Base-by-base conservation (phyloP, 306 rosid species). In the Arachis stenosperma region DNA sequence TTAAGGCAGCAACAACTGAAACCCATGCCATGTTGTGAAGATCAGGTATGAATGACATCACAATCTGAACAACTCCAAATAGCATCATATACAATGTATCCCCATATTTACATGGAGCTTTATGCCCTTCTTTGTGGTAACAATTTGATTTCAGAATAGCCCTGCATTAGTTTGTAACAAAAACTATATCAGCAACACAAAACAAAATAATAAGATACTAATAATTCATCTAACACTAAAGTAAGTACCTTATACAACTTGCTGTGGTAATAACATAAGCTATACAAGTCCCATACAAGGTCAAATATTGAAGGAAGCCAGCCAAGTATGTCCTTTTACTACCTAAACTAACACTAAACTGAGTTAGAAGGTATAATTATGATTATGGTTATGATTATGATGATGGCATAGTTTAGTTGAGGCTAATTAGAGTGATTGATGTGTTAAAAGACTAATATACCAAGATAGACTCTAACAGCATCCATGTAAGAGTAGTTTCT, bases 41-140 rank as follows among this genome's bases (percentile, higher is more conserved):
- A 78, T 89, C 84, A 56, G 98, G 97, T 68, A 93, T 90, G 62
- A 90, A 95, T 22, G 97, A 93, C 88, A 89, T 61, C 3, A 90
- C 2, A 8, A 90, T 54, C 82, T 93, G 93, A 42, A 93, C 66
- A 60, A 77, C 55, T 84, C 98, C 98, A 79, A 93, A 93, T 22
- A 90, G 8, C 75, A 90, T 17, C 89, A 90, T 90, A 48, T 81
- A 89, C 53, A 74, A 0, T 17, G 65, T 54, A 60, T 81, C 84
- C 6, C 86, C 92, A 76, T 83, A 89, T 5, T 66, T 13, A 79
- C 97, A 93, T 30, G 90, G 78, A 69, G 92, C 92, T 0, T 87
- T 3, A 73, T 93, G 92, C 48, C 97, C 98, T 81, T 93, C 85
- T 62, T 71, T 81, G 82, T 90, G 97, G 60, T 87, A 90, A 73